Conservation (phyloP, 2,329 filamentous ascomycete species). For the Corinectria fuckeliana region DNA sequence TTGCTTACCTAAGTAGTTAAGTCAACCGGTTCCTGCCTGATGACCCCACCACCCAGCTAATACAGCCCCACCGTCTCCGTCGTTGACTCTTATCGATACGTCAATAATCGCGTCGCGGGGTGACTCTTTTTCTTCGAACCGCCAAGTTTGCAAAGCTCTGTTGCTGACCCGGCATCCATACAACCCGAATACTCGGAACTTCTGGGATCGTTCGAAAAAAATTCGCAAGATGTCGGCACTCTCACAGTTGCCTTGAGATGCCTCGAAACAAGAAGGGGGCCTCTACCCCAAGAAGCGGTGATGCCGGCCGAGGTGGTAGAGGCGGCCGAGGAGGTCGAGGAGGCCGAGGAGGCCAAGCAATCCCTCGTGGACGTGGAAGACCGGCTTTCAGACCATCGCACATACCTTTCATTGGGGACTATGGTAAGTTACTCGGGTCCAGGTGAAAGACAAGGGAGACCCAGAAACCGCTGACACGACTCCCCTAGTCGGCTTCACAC, state of each 20-base stretch:
- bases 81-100: slow-evolving; percentile 14
- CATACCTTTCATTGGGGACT: slow-evolving; percentile 12
- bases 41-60: neutral
- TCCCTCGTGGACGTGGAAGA: slow-evolving; percentile 20
- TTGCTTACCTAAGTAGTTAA: neutral
- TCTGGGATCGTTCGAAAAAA: neutral
- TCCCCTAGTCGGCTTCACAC: slow-evolving; percentile 35
- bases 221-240: slow-evolving; percentile 21
- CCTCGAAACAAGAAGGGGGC: slow-evolving; percentile 35
- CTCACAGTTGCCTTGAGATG: slow-evolving; percentile 23
- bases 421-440: slow-evolving; percentile 20
- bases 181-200: neutral
- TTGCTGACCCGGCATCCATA: neutral
- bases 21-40: neutral
- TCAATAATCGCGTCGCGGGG: slow-evolving; percentile 9
- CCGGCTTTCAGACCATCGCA: slow-evolving; percentile 7
- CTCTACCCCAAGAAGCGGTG: slow-evolving; percentile 26
- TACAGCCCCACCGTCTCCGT: neutral
- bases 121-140: slow-evolving; percentile 16
- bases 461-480: slow-evolving; percentile 13
- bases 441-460: neutral
- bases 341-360: slow-evolving; percentile 26
- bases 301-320: slow-evolving; percentile 27
- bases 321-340: slow-evolving; percentile 25
- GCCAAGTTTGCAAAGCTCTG: neutral